phyloP scores from a whole-genome alignment of 2,329 filamentous ascomycete genomes.

The Sclerotinia sclerotiorum region DNA sequence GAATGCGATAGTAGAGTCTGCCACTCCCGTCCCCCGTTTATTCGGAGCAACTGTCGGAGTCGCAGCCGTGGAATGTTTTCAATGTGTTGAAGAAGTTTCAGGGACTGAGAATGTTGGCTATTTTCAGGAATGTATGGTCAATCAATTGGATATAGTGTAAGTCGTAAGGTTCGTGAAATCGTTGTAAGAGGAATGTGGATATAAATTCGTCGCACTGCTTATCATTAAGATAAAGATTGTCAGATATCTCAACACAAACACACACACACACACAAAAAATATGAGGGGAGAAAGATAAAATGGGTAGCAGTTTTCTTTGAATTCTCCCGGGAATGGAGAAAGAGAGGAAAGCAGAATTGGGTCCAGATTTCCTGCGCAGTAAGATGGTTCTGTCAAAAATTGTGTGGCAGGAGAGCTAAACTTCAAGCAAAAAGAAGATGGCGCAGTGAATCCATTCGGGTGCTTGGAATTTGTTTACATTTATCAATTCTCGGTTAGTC shows the following conservation, averaged over 20 bases:
- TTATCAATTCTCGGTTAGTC: slow-evolving; percentile 9
- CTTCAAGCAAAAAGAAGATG: slow-evolving; percentile 20
- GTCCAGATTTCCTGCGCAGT: slow-evolving; percentile 18
- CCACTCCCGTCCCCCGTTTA: slow-evolving; percentile 40
- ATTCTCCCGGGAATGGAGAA: slow-evolving; percentile 9
- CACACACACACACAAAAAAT: not conserved
- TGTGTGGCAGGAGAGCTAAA: slow-evolving; percentile 23
- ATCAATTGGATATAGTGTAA: not conserved
- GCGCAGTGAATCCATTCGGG: slow-evolving; percentile 17
- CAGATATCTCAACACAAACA: slow-evolving; percentile 16
- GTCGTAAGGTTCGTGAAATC: slow-evolving; percentile 7
- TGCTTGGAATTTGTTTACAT: slow-evolving; percentile 19
- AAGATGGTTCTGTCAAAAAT: slow-evolving; percentile 18
- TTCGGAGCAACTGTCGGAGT: slow-evolving; percentile 39
- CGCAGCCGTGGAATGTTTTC: slow-evolving; percentile 39
- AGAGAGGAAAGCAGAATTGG: not conserved
- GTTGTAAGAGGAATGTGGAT: slow-evolving; percentile 21
- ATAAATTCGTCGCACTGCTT: slow-evolving; percentile 19
- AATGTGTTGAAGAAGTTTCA: slow-evolving; percentile 27
- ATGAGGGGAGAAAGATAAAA: slow-evolving; percentile 13
- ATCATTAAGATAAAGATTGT: slow-evolving; percentile 20
- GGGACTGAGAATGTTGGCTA: slow-evolving; percentile 29
- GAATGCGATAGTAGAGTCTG: slow-evolving; percentile 28
- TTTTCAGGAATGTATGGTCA: slow-evolving; percentile 7
- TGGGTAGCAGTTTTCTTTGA: slow-evolving; percentile 17